Evolutionary conservation across 2,329 filamentous ascomycete genomes (phyloP).

Genomic region (Helminthosporium solani): DNA sequence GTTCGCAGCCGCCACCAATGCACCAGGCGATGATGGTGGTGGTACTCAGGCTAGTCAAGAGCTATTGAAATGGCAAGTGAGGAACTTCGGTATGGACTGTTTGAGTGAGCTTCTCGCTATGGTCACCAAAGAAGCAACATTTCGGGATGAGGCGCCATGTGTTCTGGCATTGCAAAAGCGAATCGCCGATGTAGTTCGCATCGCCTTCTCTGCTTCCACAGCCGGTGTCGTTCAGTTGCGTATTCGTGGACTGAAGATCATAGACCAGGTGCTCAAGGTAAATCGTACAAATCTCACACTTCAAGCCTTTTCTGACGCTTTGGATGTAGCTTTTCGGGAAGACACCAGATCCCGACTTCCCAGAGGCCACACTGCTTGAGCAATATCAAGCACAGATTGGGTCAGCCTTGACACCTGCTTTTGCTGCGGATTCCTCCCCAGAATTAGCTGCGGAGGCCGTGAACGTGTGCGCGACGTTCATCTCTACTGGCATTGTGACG

Average conservation of each 20-base stretch:
- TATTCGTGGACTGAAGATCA: constrained; percentile 88
- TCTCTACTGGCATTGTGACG: constrained; percentile 94
- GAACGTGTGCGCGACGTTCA: constrained; percentile 97
- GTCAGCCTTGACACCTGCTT: constrained; percentile 92
- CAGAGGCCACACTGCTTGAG: constrained; percentile 93
- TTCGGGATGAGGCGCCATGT: constrained; percentile 75
- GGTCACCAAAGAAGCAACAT: constrained; percentile 74
- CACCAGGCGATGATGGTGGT: constrained; percentile 47
- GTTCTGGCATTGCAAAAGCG: constrained; percentile 77
- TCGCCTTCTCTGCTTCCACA: constrained; percentile 96
- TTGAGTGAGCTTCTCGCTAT: constrained; percentile 79
- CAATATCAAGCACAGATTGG: constrained; percentile 99
- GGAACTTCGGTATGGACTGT: constrained; percentile 89
- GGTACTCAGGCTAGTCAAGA: constrained; percentile 65
- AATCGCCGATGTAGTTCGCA: constrained; percentile 89
- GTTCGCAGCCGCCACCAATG: constrained; percentile 75
- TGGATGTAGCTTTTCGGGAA: constrained; percentile 76
- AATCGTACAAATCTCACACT: not conserved
- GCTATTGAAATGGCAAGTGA: constrained; percentile 90
- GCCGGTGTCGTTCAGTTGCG: constrained; percentile 87
- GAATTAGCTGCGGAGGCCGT: constrained; percentile 95
- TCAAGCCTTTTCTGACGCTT: not conserved
- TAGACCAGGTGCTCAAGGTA: constrained; percentile 82
- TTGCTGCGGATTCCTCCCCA: constrained; percentile 91
- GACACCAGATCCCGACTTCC: constrained; percentile 92